These are phyloP conservation scores for Bondarzewia mesenterica DNA, from an alignment of 1,284 basidiomycete species.

Conservation along the genomic window DNA sequence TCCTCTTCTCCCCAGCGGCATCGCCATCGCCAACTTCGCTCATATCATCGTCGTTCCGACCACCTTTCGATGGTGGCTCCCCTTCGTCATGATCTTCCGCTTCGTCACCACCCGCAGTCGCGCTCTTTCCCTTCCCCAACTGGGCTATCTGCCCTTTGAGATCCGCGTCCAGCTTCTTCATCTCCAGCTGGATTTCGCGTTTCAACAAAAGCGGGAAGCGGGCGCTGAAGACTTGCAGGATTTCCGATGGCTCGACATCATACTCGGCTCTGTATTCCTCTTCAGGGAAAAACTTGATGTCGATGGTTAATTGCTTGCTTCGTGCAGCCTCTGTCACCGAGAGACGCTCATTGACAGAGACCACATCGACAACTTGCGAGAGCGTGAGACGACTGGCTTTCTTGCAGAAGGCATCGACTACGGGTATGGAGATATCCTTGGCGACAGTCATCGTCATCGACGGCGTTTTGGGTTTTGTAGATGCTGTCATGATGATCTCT, in stretches of 20 bases:
- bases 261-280: slow-evolving; percentile 86
- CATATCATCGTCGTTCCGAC: slow-evolving; percentile 40
- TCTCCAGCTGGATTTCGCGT: slow-evolving; percentile 81
- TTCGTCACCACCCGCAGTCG: slow-evolving; percentile 35
- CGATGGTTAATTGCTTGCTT: slow-evolving; percentile 77
- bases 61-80: slow-evolving; percentile 53
- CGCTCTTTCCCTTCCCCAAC: slow-evolving; percentile 72
- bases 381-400: slow-evolving; percentile 81
- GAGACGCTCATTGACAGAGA: slow-evolving; percentile 78
- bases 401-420: slow-evolving; percentile 83
- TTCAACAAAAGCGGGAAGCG: slow-evolving; percentile 82
- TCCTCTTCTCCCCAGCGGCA: slow-evolving; percentile 67
- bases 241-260: slow-evolving; percentile 67
- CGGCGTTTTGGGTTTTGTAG: slow-evolving; percentile 93
- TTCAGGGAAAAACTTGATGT: slow-evolving; percentile 82
- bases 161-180: slow-evolving; percentile 82
- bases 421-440: slow-evolving; percentile 40
- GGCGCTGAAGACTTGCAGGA: slow-evolving; percentile 67
- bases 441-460: slow-evolving; percentile 91
- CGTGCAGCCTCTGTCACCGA: slow-evolving; percentile 62
- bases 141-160: slow-evolving; percentile 73
- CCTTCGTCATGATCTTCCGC: slow-evolving; percentile 38
- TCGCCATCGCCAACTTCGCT: slow-evolving; percentile 38
- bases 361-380: slow-evolving; percentile 84
- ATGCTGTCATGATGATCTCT: slow-evolving; percentile 99